Conservation (phyloP, 1,139 yeast genomes). For the Oligophagozyma castellii region DNA sequence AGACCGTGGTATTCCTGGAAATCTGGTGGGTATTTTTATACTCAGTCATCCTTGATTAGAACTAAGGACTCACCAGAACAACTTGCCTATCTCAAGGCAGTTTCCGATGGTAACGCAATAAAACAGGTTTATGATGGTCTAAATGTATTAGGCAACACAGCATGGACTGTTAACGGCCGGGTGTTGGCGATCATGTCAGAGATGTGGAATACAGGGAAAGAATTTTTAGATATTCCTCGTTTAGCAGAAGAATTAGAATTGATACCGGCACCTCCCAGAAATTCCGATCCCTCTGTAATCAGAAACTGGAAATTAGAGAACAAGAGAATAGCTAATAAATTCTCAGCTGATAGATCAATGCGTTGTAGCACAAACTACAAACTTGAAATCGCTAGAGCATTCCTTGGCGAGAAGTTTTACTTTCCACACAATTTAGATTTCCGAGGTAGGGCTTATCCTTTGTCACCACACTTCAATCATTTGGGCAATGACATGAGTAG, state of each 20-base stretch:
- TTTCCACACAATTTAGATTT: constrained; percentile 93
- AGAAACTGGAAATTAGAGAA: constrained; percentile 55
- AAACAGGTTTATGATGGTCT: constrained; percentile 64
- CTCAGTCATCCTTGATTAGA: constrained; percentile 52
- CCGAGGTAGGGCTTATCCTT: constrained; percentile 92
- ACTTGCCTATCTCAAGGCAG: constrained; percentile 72
- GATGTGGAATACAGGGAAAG: constrained; percentile 79
- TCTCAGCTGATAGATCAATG: constrained; percentile 61
- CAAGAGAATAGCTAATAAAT: constrained; percentile 43
- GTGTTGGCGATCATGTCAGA: constrained; percentile 57
- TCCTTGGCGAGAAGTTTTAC: constrained; percentile 74
- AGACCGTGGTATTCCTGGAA: constrained; percentile 73
- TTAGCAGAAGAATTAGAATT: constrained; percentile 37
- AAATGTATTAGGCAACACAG: constrained; percentile 74
- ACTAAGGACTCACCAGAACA: constrained; percentile 85
- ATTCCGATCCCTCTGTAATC: constrained; percentile 58
- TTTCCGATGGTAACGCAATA: constrained; percentile 55
- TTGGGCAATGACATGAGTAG: constrained; percentile 87
- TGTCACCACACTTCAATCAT: constrained; percentile 70
- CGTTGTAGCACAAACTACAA: constrained; percentile 92
- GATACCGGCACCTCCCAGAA: constrained; percentile 53
- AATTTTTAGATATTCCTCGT: constrained; percentile 71
- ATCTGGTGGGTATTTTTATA: constrained; percentile 71
- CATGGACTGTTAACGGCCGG: constrained; percentile 81
- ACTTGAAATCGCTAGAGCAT: constrained; percentile 89